Base-by-base conservation (phyloP, 1,284 basidiomycete species). In the Cryptococcus sp. region DNA sequence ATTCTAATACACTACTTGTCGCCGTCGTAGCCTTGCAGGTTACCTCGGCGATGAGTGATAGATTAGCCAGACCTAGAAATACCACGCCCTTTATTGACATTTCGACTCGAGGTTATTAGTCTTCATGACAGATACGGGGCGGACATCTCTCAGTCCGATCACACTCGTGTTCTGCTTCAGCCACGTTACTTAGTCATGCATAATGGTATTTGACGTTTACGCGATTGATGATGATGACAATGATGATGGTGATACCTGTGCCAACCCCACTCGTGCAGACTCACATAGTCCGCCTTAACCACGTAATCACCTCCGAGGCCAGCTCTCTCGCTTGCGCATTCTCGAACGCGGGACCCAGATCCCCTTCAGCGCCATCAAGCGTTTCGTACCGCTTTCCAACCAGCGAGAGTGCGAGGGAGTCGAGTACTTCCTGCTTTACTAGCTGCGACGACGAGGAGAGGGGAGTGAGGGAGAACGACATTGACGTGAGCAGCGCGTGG, bases 51-150 rank as follows among this genome's bases (percentile, higher is more conserved):
- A 42, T 25, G 6, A 5, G 16, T 13, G 15, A 20, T 35, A 15
- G 23, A n/a, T 19, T 23, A 30, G 30, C 30, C 10, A 45, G 65
- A 67, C 64, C 64, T 39, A 67, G 50, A 69, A 69, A 10, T 10
- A 30, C 6, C 38, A 30, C 17, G 61, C 76, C 76, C 68, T 76
- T 52, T 54, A 60, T 68, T 76, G 76, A 76, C 76, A 73, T 58
- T 43, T 52, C 67, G 63, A 59, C 67, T 67, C 60, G 68, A 73
- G 73, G 20, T 69, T 57, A 23, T 64, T 76, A 70, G 71, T 59
- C 70, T 65, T 62, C 55, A 64, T 76, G 77, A 79, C 77, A 79
- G 77, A 79, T 79, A 79, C 77, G 76, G 75, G 75, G 75, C 70
- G 64, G 51, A 78, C 71, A 79, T 68, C 13, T 39, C 22, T 16